Percentiles rank a stretch among this genome's conserved stretches.
These are phyloP conservation scores for Podochytrium sp. DNA, from an alignment of 192 early-diverging fungal species.

Conservation along the genomic window DNA sequence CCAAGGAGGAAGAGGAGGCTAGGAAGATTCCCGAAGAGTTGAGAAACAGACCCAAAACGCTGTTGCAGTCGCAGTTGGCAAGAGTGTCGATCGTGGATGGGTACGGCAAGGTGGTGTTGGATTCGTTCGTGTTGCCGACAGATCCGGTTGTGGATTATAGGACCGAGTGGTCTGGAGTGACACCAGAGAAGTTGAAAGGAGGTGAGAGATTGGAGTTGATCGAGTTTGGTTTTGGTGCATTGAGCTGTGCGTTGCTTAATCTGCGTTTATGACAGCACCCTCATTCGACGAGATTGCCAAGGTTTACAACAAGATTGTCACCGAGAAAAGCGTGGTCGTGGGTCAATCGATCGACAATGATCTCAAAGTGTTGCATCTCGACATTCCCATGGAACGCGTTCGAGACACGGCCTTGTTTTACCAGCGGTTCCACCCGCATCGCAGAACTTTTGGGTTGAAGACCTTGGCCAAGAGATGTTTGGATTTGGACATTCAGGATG, in stretches of 20 bases:
- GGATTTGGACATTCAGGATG: slow-evolving; percentile 75
- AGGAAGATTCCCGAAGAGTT: background rate
- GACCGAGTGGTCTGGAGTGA: slow-evolving; percentile 83
- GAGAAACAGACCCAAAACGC: slow-evolving; percentile 37
- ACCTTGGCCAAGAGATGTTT: slow-evolving; percentile 70
- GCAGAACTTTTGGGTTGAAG: slow-evolving; percentile 70
- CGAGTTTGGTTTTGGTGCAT: slow-evolving; percentile 3
- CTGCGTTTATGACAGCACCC: slow-evolving; percentile 24
- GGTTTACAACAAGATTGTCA: slow-evolving; percentile 56
- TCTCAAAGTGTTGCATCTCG: slow-evolving; percentile 53
- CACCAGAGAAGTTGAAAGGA: slow-evolving; percentile 59
- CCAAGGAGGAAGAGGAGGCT: background rate
- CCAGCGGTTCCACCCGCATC: slow-evolving; percentile 65
- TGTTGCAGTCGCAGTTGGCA: slow-evolving; percentile 76
- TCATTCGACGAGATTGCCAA: slow-evolving; percentile 6
- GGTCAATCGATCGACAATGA: slow-evolving; percentile 89
- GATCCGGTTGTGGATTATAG: slow-evolving; percentile 86
- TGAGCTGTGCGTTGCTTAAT: no score
- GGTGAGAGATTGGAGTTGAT: slow-evolving; percentile 36
- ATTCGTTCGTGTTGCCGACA: slow-evolving; percentile 76
- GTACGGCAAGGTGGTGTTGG: slow-evolving; percentile 77
- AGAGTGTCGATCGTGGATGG: slow-evolving; percentile 86
- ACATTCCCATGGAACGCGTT: slow-evolving; percentile 61
- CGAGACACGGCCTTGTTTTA: slow-evolving; percentile 79
- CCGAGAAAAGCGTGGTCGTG: slow-evolving; percentile 73